phyloP scores from a whole-genome alignment of 257 asterid species.

The Haberlea rhodopensis region DNA sequence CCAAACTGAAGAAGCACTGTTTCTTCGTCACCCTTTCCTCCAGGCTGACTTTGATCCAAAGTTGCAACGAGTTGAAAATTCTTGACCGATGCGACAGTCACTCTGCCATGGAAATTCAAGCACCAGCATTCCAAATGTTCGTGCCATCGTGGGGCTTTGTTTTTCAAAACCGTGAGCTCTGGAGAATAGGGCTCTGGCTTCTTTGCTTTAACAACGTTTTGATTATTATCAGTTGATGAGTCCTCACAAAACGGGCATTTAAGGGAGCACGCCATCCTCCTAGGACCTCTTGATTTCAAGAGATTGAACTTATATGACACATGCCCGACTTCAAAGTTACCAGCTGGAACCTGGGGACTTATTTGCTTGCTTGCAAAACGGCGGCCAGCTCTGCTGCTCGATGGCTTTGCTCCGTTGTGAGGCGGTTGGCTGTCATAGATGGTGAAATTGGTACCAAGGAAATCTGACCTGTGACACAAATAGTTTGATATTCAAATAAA shows the following conservation, averaged over 20 bases:
- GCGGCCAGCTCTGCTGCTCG: constrained; percentile 66
- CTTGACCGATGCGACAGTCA: constrained; percentile 90
- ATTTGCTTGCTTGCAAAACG: constrained; percentile 86
- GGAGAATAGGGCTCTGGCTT: constrained; percentile 26
- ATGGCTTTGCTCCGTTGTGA: constrained; percentile 68
- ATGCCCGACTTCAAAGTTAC: constrained; percentile 78
- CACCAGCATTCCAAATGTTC: constrained; percentile 97
- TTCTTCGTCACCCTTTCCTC: constrained; percentile 78
- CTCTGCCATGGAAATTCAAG: constrained; percentile 93
- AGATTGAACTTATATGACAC: constrained; percentile 83
- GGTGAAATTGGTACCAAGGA: constrained; percentile 84
- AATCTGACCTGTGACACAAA: constrained; percentile 66
- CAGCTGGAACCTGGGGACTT: constrained; percentile 86
- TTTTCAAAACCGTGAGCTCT: constrained; percentile 52
- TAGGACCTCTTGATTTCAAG: constrained; percentile 92
- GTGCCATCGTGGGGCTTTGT: constrained; percentile 94
- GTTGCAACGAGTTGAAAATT: constrained; percentile 83
- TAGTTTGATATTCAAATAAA: neutral
- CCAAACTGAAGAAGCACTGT: constrained; percentile 90
- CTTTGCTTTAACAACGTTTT: constrained; percentile 33
- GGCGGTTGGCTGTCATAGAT: constrained; percentile 86
- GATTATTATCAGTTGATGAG: constrained; percentile 26
- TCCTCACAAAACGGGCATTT: constrained; percentile 41
- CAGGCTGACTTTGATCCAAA: constrained; percentile 69
- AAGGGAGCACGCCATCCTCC: constrained; percentile 77